Conservation (phyloP, 106 monocot species). For the Alisma plantagoaquatica region DNA sequence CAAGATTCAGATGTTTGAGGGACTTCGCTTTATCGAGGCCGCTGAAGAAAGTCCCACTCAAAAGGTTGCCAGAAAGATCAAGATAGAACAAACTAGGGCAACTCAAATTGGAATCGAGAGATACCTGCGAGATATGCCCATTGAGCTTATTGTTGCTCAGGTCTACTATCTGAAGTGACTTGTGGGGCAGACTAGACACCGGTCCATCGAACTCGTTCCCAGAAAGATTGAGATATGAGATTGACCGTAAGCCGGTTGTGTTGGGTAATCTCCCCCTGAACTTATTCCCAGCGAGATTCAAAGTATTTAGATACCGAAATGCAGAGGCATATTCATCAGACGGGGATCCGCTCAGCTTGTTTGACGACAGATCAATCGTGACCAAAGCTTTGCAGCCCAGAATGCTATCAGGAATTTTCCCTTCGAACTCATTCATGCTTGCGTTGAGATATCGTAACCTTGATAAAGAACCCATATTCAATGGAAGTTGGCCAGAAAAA, state of each 20-base stretch:
- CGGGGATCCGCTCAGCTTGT: constrained; percentile 39
- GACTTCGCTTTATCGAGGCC: too few relatives aligned
- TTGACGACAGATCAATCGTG: constrained; percentile 36
- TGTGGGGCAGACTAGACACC: constrained; percentile 14
- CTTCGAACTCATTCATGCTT: constrained; percentile 37
- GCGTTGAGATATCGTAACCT: constrained; percentile 27
- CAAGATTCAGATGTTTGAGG: too few relatives aligned
- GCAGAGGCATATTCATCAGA: too few relatives aligned
- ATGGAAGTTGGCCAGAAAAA: constrained; percentile 46
- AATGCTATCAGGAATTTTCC: constrained; percentile 25
- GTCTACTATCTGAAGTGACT: constrained; percentile 36
- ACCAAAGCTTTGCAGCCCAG: constrained; percentile 23
- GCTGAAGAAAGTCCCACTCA: too few relatives aligned
- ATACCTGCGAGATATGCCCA: constrained; percentile 40
- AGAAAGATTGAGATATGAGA: constrained; percentile 54
- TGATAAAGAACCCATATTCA: constrained; percentile 24
- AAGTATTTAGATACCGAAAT: constrained; percentile 16
- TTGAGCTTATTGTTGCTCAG: constrained; percentile 72
- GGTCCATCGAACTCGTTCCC: constrained; percentile 45
- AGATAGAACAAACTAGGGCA: constrained; percentile 38
- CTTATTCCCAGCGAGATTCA: constrained; percentile 36
- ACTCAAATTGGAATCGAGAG: constrained; percentile 22
- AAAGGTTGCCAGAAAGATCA: constrained; percentile 57
- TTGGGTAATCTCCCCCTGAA: constrained; percentile 38
- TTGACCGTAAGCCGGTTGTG: constrained; percentile 24